Evolutionary conservation across 331 rosid genomes (phyloP), one percentile per base, ranked within the genome.

Genomic region (Cydonia oblonga): DNA sequence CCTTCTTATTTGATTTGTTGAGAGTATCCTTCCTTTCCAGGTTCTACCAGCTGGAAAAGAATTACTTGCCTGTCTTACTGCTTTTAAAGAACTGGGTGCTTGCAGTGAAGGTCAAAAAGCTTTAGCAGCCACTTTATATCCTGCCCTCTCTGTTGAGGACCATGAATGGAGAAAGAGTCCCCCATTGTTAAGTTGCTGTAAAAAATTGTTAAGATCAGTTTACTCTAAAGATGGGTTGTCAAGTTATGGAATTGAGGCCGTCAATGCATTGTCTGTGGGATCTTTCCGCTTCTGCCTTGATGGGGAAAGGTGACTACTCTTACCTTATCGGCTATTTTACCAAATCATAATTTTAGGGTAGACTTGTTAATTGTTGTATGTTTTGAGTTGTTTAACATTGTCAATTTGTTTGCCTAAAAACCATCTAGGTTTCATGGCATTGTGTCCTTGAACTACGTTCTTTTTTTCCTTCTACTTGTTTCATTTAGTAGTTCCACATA

Each of bases 41-140:
- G 96, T 87, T 74, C 86, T 95, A 40, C 97, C 96, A 57, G 86
- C 81, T 73, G 99, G 99, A 62, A 91, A 84, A 75, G 99, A 95
- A 85, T 82, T 91, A 81, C 88, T 88, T 65, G 96, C 95, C 33
- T 88, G 96, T 75, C 91, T 95, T 69, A 56, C 86, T 38, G 87
- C 96, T 63, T 88, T 95, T 76, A 84, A 86, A 80, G 96, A 81
- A 68, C 76, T 95, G 69, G 90, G 93, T 81, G 83, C 87, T 59
- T 85, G 87, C 73, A 69, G 57, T 83, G 89, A 84, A 75, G 97
- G 96, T 77, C 87, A 66, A 86, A 83, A 49, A 84, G 86, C 96
- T 78, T 75, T 95, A 75, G 90, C 72, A 65, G 78, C 90, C 67
- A 40, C 79, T 78, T 49, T 73, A 66, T 57, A 53, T 63, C 83